Base-by-base conservation (phyloP, 164 flowering plant genomes). In the Nelumbo lutea region DNA sequence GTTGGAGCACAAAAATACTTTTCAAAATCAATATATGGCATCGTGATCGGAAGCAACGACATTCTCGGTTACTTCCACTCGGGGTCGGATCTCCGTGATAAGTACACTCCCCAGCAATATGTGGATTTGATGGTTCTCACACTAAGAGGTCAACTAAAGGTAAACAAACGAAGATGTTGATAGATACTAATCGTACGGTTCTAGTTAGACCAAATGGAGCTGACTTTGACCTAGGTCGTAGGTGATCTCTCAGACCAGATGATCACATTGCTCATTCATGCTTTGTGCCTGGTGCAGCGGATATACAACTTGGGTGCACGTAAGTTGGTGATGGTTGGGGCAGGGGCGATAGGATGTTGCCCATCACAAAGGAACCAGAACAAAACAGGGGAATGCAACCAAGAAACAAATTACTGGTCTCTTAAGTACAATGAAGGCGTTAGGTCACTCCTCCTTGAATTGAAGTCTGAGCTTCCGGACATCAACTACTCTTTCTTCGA, bases 1-100 rank as follows among this genome's bases (percentile, higher is more conserved):
- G 66, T 67, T 42, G 83, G 58, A 42, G 82, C 85, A 0, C 75
- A 80, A 3, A 69, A 68, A 0, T 80, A 79, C 56, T 40, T 87
- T 1, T 79, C 90, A 3, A 90, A 81, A 68, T 87, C 96, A 5
- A 55, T 90, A 3, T 83, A 84, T 43, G 66, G 65, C 3, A 40
- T 87, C 14, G 87, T 88, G 11, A 85, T 89, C 3, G 96, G 98
- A n/a, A 88, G 91, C 84, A 87, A 93, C 51, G 98, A 93, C 66
- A 62, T 89, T 11, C 78, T 87, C 2, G 81, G 72, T 39, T 84
- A 84, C 79, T 78, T 74, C 74, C 59, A 65, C 51, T 56, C 81
- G 0, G 72, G 62, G 1, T 80, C 90, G 38, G 42, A 72, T 13
- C 59, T 48, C 2, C 71, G 53, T 5, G 66, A 73, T 7, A 62